A percentile compares a stretch with the other conserved stretches of the same genome.
These are phyloP conservation scores for Akanthomyces muscarius DNA, from an alignment of 2,329 filamentous ascomycete genomes.

Conservation along the genomic window DNA sequence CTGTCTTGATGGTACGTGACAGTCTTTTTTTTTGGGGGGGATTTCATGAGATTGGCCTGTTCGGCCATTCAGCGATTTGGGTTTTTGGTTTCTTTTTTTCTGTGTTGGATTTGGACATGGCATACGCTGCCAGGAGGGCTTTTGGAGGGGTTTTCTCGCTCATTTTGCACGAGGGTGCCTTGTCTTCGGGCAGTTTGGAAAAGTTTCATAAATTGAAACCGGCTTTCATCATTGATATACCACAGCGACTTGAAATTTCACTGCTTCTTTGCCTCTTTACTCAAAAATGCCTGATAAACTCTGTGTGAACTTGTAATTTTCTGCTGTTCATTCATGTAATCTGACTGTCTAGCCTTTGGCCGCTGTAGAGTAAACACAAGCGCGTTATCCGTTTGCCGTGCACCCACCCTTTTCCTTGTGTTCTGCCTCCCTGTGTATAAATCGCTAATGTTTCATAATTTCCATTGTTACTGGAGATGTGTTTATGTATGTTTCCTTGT, in stretches of 20 bases:
- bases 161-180: too few species aligned
- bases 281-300: background rate
- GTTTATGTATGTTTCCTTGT: background rate
- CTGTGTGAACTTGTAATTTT: background rate
- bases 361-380: background rate
- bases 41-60: too few species aligned
- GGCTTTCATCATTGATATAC: too few species aligned
- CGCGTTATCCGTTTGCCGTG: background rate
- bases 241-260: background rate
- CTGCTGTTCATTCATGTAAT: background rate
- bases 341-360: background rate
- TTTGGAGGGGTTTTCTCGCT: too few species aligned
- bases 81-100: too few species aligned
- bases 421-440: background rate
- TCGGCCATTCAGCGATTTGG: too few species aligned
- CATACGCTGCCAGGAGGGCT: too few species aligned
- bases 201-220: too few species aligned
- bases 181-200: too few species aligned
- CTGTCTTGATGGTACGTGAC: too few species aligned
- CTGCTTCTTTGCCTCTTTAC: background rate
- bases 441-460: constrained; percentile 1
- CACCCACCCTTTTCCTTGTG: background rate
- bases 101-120: too few species aligned
- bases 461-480: background rate
- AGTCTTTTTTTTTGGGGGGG: too few species aligned